Percentiles rank a stretch among this genome's conserved stretches.
These are phyloP conservation scores for Suhomyces bokatorum DNA, from an alignment of 1,139 yeast species.

Conservation along the genomic window DNA sequence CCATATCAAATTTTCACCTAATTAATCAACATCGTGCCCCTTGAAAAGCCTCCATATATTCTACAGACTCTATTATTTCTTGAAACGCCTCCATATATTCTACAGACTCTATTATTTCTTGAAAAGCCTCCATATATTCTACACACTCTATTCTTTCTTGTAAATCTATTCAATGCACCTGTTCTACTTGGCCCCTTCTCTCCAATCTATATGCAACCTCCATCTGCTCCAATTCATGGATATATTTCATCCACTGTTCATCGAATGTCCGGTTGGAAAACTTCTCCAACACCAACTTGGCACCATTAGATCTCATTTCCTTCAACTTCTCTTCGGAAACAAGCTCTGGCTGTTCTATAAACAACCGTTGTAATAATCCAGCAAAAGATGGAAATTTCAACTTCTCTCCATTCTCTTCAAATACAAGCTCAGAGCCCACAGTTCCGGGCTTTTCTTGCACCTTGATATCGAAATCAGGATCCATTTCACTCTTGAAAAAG, in stretches of 20 bases:
- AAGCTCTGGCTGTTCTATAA: conserved; percentile 42
- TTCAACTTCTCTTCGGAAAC: conserved; percentile 35
- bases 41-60: no score
- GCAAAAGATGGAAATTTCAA: conserved; percentile 43
- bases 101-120: not conserved
- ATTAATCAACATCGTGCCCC: no score
- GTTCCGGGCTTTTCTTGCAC: conserved; percentile 5
- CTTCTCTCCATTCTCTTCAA: conserved; percentile 3
- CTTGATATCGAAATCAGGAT: conserved; percentile 61
- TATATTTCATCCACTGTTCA: conserved; percentile 54
- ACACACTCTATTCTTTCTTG: no score
- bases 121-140: no score
- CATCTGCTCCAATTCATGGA: conserved; percentile 38
- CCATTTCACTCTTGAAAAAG: conserved; percentile 59
- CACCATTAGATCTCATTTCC: conserved; percentile 53
- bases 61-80: no score
- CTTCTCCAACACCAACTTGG: conserved; percentile 50
- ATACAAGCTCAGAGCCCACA: not conserved
- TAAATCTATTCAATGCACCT: conserved; percentile 31
- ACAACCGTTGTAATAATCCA: conserved; percentile 36
- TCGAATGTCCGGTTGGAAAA: conserved; percentile 72
- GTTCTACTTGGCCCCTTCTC: conserved; percentile 39
- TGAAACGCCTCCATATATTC: no score
- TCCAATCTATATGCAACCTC: conserved; percentile 42
- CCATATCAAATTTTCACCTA: no score